Percentiles rank a stretch among this genome's conserved stretches.
Evolutionary conservation across 1,284 basidiomycete species (phyloP).

Genomic region (Pseudozyma flocculosa): DNA sequence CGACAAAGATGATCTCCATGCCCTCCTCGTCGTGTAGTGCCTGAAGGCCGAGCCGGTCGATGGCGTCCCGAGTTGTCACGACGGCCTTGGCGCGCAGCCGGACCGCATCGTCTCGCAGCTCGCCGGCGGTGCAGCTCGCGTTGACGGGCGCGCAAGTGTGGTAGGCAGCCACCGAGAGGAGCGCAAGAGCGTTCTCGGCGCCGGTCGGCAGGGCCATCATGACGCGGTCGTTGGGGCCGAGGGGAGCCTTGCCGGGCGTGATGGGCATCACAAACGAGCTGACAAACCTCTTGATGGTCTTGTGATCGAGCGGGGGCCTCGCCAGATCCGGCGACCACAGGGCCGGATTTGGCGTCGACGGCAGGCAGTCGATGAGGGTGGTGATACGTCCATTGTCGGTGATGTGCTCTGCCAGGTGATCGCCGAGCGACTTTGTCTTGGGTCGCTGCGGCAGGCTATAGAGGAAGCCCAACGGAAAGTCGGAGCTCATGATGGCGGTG

Average conservation of each 20-base stretch:
- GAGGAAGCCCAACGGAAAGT: constrained; percentile 50
- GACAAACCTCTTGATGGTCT: constrained; percentile 51
- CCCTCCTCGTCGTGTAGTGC: constrained; percentile 44
- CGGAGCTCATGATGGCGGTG: constrained; percentile 47
- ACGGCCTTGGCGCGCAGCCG: constrained; percentile 55
- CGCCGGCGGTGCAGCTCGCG: constrained; percentile 54
- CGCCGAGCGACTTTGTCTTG: constrained; percentile 49
- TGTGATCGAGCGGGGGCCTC: constrained; percentile 52
- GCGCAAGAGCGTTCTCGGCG: constrained; percentile 53
- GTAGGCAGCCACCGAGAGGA: constrained; percentile 53
- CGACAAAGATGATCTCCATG: constrained; percentile 57
- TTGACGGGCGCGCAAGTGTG: constrained; percentile 57
- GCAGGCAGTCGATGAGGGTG: constrained; percentile 52
- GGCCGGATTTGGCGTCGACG: constrained; percentile 49
- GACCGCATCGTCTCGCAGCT: constrained; percentile 55
- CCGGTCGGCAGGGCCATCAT: constrained; percentile 58
- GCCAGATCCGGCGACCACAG: constrained; percentile 55
- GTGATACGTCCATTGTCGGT: constrained; percentile 53
- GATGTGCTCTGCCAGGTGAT: constrained; percentile 51
- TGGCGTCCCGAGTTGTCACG: constrained; percentile 51
- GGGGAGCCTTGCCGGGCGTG: constrained; percentile 16
- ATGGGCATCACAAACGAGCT: constrained; percentile 48
- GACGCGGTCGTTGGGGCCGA: constrained; percentile 54
- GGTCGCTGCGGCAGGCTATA: constrained; percentile 45
- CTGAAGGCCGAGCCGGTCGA: constrained; percentile 49